Percentiles rank a stretch among this genome's conserved stretches.
Evolutionary conservation across 2,329 filamentous ascomycete species (phyloP).

Genomic region (Fusarium mangiferae): DNA sequence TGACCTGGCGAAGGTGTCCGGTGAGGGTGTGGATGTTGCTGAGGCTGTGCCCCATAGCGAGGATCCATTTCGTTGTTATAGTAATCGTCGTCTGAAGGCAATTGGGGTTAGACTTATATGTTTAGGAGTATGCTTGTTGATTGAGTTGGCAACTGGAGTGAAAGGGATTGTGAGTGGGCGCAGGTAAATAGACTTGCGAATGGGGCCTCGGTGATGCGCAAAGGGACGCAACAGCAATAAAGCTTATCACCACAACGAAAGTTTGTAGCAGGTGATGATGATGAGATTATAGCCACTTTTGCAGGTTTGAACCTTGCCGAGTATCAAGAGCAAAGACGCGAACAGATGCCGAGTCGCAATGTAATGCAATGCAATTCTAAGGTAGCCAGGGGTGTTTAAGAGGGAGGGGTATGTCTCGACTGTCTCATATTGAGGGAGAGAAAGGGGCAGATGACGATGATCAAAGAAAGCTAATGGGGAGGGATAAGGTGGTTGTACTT

Average conservation of each 20-base stretch:
- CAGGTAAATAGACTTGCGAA: conserved; percentile 8
- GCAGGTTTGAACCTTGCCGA: background rate
- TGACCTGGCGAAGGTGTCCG: conserved; percentile 81
- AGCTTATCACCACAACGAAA: conserved; percentile 1
- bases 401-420: conserved; percentile 38
- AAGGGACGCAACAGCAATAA: conserved; percentile 19
- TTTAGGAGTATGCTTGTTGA: conserved; percentile 3
- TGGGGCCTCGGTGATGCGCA: conserved; percentile 33
- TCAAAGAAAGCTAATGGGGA: conserved; percentile 16
- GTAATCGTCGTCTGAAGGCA: conserved; percentile 65
- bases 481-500: conserved; percentile 52
- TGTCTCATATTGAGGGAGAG: conserved; percentile 34
- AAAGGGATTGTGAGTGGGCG: conserved; percentile 1
- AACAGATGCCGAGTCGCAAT: conserved; percentile 10
- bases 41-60: conserved; percentile 35
- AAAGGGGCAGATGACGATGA: conserved; percentile 35
- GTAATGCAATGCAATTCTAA: conserved; percentile 20
- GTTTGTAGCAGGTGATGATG: background rate
- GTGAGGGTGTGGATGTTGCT: conserved; percentile 52
- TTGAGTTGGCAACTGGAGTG: conserved; percentile 11
- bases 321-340: background rate
- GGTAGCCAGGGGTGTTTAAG: conserved; percentile 30
- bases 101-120: conserved; percentile 35
- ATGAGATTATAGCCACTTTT: background rate
- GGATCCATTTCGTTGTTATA: conserved; percentile 68